These are phyloP conservation scores for Yamadazyma laniorum DNA, from an alignment of 805 yeast genomes.

Conservation along the genomic window DNA sequence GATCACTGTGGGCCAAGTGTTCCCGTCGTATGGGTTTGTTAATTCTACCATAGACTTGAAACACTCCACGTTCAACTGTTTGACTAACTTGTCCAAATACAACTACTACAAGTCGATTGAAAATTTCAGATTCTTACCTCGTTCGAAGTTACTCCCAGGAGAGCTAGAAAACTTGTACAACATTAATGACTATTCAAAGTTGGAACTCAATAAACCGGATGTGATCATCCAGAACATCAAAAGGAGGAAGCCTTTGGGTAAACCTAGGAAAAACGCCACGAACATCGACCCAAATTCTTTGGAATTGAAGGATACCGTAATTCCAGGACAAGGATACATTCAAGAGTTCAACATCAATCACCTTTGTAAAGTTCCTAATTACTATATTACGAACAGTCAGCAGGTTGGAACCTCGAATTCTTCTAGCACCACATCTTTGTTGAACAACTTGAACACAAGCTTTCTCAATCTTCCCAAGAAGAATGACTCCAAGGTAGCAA, in stretches of 20 bases:
- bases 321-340: conserved; percentile 45
- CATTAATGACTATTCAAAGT: conserved; percentile 28
- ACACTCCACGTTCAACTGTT: conserved; percentile 35
- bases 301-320: conserved; percentile 38
- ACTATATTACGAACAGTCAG: conserved; percentile 33
- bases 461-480: conserved; percentile 12
- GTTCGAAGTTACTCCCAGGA: conserved; percentile 26
- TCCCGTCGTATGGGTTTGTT: conserved; percentile 39
- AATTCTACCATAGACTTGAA: conserved; percentile 27
- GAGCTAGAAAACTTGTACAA: conserved; percentile 36
- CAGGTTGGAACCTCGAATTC: conserved; percentile 8
- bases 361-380: conserved; percentile 43
- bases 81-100: conserved; percentile 33
- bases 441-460: conserved; percentile 6
- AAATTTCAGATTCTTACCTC: conserved; percentile 14
- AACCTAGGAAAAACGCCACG: conserved; percentile 28
- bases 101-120: conserved; percentile 32
- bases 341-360: conserved; percentile 42
- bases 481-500: conserved; percentile 23
- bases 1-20: conserved; percentile 37
- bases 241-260: conserved; percentile 28
- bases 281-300: conserved; percentile 38
- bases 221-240: conserved; percentile 10
- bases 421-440: not conserved
- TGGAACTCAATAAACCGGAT: conserved; percentile 11